phyloP scores from a whole-genome alignment of 2,329 filamentous ascomycete species.

The Corniculantispora saksenae region DNA sequence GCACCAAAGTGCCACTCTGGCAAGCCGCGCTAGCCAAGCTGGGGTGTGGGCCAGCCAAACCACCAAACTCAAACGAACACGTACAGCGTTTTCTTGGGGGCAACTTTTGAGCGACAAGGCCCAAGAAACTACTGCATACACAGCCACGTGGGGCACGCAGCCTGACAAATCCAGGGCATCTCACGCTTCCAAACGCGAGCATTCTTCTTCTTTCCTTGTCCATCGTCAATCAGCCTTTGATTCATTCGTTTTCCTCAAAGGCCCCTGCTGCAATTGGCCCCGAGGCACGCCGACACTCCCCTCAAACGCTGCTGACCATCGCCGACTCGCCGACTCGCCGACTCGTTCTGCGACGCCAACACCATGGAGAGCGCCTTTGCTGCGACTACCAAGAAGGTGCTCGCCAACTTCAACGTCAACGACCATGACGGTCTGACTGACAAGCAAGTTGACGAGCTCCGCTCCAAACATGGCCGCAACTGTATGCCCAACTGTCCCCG shows the following conservation, averaged over 20 bases:
- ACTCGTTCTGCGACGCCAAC: constrained; percentile 26
- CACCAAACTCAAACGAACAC: constrained; percentile 28
- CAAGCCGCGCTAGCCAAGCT: neutral
- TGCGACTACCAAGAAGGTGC: constrained; percentile 57
- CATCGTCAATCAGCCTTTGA: constrained; percentile 13
- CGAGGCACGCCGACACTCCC: neutral
- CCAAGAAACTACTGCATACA: constrained; percentile 12
- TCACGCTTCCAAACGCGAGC: constrained; percentile 3
- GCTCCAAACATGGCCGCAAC: constrained; percentile 65
- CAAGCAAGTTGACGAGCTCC: constrained; percentile 56
- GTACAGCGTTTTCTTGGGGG: constrained; percentile 27
- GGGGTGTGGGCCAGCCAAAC: constrained; percentile 1
- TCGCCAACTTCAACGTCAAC: constrained; percentile 60
- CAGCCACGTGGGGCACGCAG: constrained; percentile 19
- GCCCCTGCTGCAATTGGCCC: constrained; percentile 10
- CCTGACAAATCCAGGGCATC: constrained; percentile 19
- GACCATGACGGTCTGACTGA: constrained; percentile 57
- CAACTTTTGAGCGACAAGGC: constrained; percentile 3
- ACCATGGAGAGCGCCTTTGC: constrained; percentile 66
- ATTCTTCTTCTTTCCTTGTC: constrained; percentile 14
- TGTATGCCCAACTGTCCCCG: constrained; percentile 45
- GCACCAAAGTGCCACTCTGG: too few species aligned
- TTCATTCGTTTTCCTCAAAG: constrained; percentile 13
- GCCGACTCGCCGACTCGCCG: constrained; percentile 6
- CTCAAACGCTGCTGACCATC: neutral